Evolutionary conservation across 1,139 yeast species (phyloP), one percentile per base, ranked within the genome.

Genomic region (Kurtzmaniella quercitrusa): DNA sequence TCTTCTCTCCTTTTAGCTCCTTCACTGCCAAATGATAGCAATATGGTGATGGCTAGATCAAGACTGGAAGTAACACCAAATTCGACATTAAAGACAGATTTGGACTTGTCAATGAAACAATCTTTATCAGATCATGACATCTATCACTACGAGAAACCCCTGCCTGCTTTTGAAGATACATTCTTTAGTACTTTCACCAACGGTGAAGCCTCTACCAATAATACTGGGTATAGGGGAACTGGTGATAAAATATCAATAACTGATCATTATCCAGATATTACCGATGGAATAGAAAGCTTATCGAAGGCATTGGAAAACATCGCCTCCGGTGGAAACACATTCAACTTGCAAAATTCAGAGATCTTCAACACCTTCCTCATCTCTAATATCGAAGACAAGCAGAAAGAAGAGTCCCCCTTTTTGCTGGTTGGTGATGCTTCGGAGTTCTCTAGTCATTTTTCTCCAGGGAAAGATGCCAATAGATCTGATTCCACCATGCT

Each of bases 271-370:
- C 56, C 58, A 11, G 57, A 48, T 2, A 46, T 59, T 16, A 49
- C 55, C 2, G 53, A 57, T 39, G 70, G 71, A 0, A 58, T 67
- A 16, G 66, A 62, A 40, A 52, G 54, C 27, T 45, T 67, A 23
- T 57, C 66, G 1, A 51, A 58, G 43, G 66, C 67, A 1, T 48
- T 67, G 25, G 68, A 62, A 34, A 58, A 55, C 38, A 55, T 65
- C 7, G 56, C 62, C 3, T 60, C 58, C 33, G 68, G 68, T 2
- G 56, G 55, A 5, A 59, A 59, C 38, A 61, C 51, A 34, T 56
- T 66, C 43, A 60, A 59, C 34, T 45, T 64, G 14, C 63, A 63
- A 36, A 62, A 61, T 42, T 62, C 66, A 0, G 68, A 56, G 38
- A 53, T 66, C 11, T 62, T 65, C 47, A 62, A 56, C 44, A 54